These are phyloP conservation scores for Cordyceps fumosorosea DNA, from an alignment of 2,329 filamentous ascomycete species.

Conservation along the genomic window DNA sequence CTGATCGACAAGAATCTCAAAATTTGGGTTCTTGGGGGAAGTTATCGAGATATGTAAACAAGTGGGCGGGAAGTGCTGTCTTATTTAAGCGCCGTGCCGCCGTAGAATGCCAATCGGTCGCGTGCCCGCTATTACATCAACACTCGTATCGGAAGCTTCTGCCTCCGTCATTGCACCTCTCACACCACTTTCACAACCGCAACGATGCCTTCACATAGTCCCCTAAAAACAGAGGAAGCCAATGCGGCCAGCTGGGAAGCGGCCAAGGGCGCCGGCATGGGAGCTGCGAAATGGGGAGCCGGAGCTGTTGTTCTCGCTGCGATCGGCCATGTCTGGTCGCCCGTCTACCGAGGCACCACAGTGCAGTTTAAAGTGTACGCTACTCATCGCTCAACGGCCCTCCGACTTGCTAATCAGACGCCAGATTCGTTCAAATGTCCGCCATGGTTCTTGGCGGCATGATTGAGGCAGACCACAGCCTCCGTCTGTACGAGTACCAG, in stretches of 20 bases:
- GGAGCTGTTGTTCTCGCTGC: slow-evolving; percentile 56
- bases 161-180: neutral
- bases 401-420: neutral
- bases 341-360: slow-evolving; percentile 65
- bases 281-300: slow-evolving; percentile 68
- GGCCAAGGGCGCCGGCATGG: slow-evolving; percentile 56
- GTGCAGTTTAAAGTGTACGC: slow-evolving; percentile 72
- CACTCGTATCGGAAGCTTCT: neutral
- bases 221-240: slow-evolving; percentile 59
- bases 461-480: slow-evolving; percentile 65
- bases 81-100: neutral
- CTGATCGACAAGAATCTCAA: neutral
- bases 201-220: slow-evolving; percentile 46
- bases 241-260: slow-evolving; percentile 67
- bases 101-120: neutral
- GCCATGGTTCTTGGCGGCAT: slow-evolving; percentile 74
- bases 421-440: slow-evolving; percentile 76
- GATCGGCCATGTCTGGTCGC: slow-evolving; percentile 57
- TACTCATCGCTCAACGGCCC: neutral
- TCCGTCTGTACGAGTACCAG: slow-evolving; percentile 60
- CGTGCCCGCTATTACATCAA: slow-evolving; percentile 7
- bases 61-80: neutral
- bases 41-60: neutral
- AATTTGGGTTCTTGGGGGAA: neutral
- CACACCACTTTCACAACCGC: neutral